These are phyloP conservation scores for Prototheca cutis DNA, from an alignment of 163 green algal species.

Conservation along the genomic window DNA sequence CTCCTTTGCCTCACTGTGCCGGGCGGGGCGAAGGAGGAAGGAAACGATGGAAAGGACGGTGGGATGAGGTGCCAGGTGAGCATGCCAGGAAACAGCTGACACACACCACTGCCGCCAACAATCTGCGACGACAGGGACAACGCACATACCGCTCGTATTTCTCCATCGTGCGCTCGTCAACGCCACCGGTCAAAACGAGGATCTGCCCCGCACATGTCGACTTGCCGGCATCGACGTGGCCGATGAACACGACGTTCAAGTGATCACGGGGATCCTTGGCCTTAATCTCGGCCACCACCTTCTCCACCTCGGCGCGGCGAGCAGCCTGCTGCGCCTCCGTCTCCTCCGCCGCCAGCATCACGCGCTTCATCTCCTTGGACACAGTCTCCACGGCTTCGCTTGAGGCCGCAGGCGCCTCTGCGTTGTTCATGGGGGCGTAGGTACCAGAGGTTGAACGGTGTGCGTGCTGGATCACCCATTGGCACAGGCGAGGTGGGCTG, in stretches of 20 bases:
- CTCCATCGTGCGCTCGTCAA: constrained; percentile 97
- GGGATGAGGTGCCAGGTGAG: no score
- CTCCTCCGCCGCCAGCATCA: constrained; percentile 8
- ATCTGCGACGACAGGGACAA: no score
- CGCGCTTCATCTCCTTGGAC: constrained; percentile 14
- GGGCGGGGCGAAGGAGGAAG: background rate
- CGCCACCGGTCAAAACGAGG: constrained; percentile 84
- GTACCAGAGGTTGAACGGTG: no score
- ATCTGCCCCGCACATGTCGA: constrained; percentile 96
- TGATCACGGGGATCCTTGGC: constrained; percentile 69
- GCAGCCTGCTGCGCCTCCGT: constrained; percentile 12
- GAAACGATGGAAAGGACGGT: no score
- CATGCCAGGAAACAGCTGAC: no score
- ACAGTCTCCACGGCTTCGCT: constrained; percentile 8
- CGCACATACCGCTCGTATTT: constrained; percentile 98
- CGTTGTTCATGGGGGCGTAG: no score
- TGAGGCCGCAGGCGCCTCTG: constrained; percentile 4
- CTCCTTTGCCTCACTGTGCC: constrained; percentile 89
- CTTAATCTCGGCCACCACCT: constrained; percentile 29
- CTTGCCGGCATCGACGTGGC: constrained; percentile 98
- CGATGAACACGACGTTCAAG: constrained; percentile 99
- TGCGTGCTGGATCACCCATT: no score
- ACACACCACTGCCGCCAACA: no score
- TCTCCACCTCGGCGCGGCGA: constrained; percentile 17
- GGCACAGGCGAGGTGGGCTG: no score